Percentiles rank a stretch among this genome's conserved stretches.
These are phyloP conservation scores for Fremontodendron californicum DNA, from an alignment of 345 rosid species.

Conservation along the genomic window DNA sequence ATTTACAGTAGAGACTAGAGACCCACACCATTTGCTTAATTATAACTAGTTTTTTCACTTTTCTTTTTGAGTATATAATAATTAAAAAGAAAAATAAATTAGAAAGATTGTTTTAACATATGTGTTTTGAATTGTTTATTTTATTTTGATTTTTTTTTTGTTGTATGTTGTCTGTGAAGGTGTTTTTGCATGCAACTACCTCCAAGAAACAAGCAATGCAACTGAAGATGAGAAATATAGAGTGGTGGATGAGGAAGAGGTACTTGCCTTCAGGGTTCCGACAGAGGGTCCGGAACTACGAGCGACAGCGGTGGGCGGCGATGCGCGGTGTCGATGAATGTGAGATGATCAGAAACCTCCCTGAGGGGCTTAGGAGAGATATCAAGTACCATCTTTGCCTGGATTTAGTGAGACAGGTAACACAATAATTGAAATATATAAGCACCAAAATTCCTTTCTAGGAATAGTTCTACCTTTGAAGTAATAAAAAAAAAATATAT, in stretches of 20 bases:
- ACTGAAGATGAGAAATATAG: conserved; percentile 92
- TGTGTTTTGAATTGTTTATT: background rate
- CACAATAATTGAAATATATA: background rate
- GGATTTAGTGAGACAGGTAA: conserved; percentile 89
- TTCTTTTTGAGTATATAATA: background rate
- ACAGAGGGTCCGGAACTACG: conserved; percentile 88
- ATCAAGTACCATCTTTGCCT: conserved; percentile 93
- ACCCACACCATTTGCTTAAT: background rate
- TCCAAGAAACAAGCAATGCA: conserved; percentile 99
- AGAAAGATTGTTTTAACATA: background rate
- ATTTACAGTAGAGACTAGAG: too few relatives aligned
- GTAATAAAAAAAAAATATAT: too few relatives aligned
- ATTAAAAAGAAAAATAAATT: background rate
- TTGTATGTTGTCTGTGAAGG: conserved; percentile 40
- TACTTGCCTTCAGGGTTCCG: conserved; percentile 71
- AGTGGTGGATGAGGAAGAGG: conserved; percentile 99
- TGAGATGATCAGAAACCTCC: conserved; percentile 81
- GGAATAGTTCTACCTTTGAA: too few relatives aligned
- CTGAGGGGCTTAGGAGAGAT: conserved; percentile 92
- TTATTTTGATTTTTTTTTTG: background rate
- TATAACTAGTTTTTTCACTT: background rate
- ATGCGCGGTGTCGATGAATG: conserved; percentile 94
- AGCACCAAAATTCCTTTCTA: background rate
- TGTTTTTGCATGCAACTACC: conserved; percentile 26
- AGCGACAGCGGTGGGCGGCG: conserved; percentile 95